A percentile compares a stretch with the other conserved stretches of the same genome.
These are phyloP conservation scores for Aphanomyces stellatus DNA, from an alignment of 352 stramenopile genomes.

Conservation along the genomic window DNA sequence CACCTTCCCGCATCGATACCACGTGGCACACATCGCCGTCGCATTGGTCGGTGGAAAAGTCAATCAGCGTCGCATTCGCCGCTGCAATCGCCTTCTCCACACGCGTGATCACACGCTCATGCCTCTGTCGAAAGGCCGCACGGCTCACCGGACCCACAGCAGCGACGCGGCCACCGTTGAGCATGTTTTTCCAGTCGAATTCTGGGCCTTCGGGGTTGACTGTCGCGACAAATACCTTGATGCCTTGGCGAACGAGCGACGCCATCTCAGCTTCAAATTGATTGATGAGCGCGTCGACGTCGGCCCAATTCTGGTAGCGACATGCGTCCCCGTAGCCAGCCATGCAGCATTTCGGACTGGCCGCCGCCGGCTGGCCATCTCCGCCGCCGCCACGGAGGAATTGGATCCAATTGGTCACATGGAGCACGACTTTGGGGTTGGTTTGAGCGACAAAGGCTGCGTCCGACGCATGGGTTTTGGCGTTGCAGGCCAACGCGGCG, in stretches of 20 bases:
- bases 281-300: slow-evolving; percentile 5
- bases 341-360: background rate
- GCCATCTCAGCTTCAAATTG: background rate
- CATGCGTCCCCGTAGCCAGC: slow-evolving; percentile 4
- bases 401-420: background rate
- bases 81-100: background rate
- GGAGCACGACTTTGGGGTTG: background rate
- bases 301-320: background rate
- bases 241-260: background rate
- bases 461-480: no score
- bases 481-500: no score
- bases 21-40: slow-evolving; percentile 14
- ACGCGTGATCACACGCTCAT: background rate
- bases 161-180: background rate
- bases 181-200: slow-evolving; percentile 16
- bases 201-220: slow-evolving; percentile 14
- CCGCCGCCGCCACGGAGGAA: background rate
- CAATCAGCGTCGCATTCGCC: slow-evolving; percentile 14
- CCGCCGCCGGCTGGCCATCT: background rate
- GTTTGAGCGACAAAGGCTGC: no score
- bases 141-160: background rate
- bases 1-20: background rate
- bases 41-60: slow-evolving; percentile 16
- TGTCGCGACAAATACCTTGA: slow-evolving; percentile 18
- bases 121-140: background rate